A percentile compares a stretch with the other conserved stretches of the same genome.
phyloP scores from a whole-genome alignment of 768 basidiomycete genomes.

The Phaffia australis region DNA sequence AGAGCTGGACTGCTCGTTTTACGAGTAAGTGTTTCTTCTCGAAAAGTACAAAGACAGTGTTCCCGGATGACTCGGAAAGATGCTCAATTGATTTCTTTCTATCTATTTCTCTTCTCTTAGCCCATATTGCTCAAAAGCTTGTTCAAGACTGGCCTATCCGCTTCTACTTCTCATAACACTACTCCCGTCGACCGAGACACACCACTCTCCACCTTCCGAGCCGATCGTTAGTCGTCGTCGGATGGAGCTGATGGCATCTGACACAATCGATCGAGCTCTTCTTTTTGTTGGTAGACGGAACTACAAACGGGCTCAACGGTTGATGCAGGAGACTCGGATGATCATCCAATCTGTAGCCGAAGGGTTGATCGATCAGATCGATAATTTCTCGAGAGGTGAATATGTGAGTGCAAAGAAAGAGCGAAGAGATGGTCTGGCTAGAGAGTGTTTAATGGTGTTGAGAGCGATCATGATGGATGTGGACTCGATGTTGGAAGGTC shows the following conservation, averaged over 20 bases:
- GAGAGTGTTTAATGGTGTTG: constrained; percentile 66
- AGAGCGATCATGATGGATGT: constrained; percentile 78
- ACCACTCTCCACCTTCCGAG: constrained; percentile 47
- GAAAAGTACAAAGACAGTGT: too few species aligned
- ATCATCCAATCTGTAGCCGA: constrained; percentile 85
- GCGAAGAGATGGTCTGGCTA: constrained; percentile 63
- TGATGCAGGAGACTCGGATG: constrained; percentile 79
- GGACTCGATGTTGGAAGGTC: constrained; percentile 70
- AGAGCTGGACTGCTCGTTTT: constrained; percentile 91
- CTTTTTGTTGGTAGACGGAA: constrained; percentile 87
- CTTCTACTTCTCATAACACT: constrained; percentile 90
- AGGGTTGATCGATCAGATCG: constrained; percentile 63
- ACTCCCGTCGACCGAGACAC: constrained; percentile 46
- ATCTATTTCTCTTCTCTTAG: too few species aligned
- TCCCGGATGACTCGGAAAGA: too few species aligned
- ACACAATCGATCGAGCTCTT: constrained; percentile 92
- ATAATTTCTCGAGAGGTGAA: constrained; percentile 34
- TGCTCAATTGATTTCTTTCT: too few species aligned
- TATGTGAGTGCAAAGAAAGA: constrained; percentile 47
- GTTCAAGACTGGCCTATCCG: constrained; percentile 81
- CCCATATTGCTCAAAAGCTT: constrained; percentile 67
- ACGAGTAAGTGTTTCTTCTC: constrained; percentile 43
- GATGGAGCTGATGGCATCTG: constrained; percentile 91
- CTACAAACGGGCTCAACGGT: constrained; percentile 76
- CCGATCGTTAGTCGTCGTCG: constrained; percentile 81